phyloP scores from a whole-genome alignment of 202 grass and related monocot species.

The Thinopyrum obtusiflorum region DNA sequence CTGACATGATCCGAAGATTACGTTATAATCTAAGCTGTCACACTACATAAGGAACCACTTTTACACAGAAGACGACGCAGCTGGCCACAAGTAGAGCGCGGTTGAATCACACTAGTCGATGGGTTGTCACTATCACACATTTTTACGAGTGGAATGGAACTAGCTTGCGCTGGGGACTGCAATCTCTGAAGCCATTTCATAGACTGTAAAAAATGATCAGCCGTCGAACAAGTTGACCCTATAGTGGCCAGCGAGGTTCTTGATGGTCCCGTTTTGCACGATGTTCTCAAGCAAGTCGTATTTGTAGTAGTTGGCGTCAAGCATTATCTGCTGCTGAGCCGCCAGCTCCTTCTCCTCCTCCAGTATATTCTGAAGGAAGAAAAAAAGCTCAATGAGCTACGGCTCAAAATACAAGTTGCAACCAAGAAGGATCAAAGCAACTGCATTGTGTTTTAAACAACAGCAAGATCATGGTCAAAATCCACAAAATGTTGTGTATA shows the following conservation, averaged over 20 bases:
- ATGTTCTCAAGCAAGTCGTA: slow-evolving; percentile 48
- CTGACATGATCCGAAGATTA: not conserved
- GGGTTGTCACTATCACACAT: not conserved
- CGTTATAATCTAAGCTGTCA: not conserved
- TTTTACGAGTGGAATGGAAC: not conserved
- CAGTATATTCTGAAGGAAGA: slow-evolving; percentile 39
- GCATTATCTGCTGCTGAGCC: slow-evolving; percentile 40
- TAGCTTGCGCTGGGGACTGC: not conserved
- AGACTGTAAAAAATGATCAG: slow-evolving; percentile 9
- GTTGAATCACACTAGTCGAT: not conserved
- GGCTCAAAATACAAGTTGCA: not conserved
- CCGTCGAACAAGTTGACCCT: slow-evolving; percentile 31
- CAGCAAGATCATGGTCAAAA: slow-evolving; percentile 3
- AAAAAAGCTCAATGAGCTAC: not conserved
- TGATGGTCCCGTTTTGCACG: slow-evolving; percentile 22
- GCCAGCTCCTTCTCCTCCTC: slow-evolving; percentile 51
- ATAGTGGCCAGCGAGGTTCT: slow-evolving; percentile 41
- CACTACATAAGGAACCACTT: not conserved
- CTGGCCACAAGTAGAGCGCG: not conserved
- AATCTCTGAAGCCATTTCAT: slow-evolving; percentile 4
- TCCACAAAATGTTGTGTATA: not conserved
- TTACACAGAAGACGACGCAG: slow-evolving; percentile 11
- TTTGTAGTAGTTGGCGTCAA: slow-evolving; percentile 49
- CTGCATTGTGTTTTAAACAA: not conserved
- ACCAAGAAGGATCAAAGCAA: not conserved